Percentiles rank a stretch among this genome's conserved stretches.
phyloP scores from a whole-genome alignment of 2,329 filamentous ascomycete genomes.

The Talaromyces sp. region DNA sequence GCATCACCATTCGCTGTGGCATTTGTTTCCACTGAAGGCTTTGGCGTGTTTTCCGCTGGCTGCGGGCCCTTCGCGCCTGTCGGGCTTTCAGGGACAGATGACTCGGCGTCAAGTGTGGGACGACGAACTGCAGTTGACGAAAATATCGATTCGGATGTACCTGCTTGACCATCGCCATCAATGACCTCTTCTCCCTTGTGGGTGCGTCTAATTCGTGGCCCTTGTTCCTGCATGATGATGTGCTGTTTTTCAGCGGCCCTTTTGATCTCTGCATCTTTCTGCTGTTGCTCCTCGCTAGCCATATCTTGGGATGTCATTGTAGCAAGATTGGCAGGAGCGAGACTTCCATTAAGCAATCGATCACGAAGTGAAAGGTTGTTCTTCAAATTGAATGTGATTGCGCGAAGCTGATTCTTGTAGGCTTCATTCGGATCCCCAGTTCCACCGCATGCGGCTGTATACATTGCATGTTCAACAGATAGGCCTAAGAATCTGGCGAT shows the following conservation, averaged over 20 bases:
- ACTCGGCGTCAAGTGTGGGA: constrained; percentile 33
- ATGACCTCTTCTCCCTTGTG: constrained; percentile 94
- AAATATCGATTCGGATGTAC: constrained; percentile 46
- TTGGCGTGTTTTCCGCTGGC: constrained; percentile 13
- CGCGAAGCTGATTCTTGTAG: constrained; percentile 65
- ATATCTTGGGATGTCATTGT: constrained; percentile 87
- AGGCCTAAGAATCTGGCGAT: constrained; percentile 69
- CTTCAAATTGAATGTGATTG: constrained; percentile 82
- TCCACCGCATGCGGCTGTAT: constrained; percentile 49
- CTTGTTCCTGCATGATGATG: constrained; percentile 72
- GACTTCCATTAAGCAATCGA: constrained; percentile 66
- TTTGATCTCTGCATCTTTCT: constrained; percentile 54
- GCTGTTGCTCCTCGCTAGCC: constrained; percentile 82
- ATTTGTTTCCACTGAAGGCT: constrained; percentile 25
- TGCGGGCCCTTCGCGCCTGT: constrained; percentile 23
- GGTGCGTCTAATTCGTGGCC: constrained; percentile 76
- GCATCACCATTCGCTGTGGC: constrained; percentile 54
- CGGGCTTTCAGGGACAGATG: constrained; percentile 25
- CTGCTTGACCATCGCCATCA: constrained; percentile 62
- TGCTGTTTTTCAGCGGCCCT: constrained; percentile 60
- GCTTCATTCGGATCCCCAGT: constrained; percentile 52
- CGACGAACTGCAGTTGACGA: constrained; percentile 46
- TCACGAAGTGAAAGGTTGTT: constrained; percentile 75
- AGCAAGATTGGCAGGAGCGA: constrained; percentile 74
- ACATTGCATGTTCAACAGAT: constrained; percentile 70